Evolutionary conservation across 2,329 filamentous ascomycete genomes (phyloP).

Genomic region (Biscogniauxia sp.): DNA sequence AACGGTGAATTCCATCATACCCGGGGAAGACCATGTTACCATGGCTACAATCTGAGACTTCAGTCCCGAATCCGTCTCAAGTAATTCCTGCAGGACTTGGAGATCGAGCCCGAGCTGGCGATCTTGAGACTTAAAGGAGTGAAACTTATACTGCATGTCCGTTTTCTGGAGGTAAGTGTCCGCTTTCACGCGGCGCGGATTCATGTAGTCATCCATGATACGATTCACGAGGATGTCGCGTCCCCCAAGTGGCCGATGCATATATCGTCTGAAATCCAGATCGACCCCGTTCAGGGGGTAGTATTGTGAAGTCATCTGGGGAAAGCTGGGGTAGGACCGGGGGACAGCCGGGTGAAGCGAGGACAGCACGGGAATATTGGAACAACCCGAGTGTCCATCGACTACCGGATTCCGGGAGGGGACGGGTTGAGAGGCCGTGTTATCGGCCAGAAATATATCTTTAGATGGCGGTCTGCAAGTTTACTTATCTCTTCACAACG

Average conservation of each 20-base stretch:
- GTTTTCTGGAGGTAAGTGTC: constrained; percentile 9
- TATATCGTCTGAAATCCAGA: constrained; percentile 34
- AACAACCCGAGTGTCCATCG: neutral
- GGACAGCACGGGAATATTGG: no score
- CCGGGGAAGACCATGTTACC: no score
- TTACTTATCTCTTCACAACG: neutral
- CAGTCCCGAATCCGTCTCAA: constrained; percentile 19
- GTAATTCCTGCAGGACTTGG: constrained; percentile 25
- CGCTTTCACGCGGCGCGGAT: constrained; percentile 14
- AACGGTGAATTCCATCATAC: no score
- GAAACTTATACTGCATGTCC: constrained; percentile 10
- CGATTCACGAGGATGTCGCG: constrained; percentile 34
- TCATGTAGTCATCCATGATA: constrained; percentile 32
- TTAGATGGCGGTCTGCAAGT: neutral
- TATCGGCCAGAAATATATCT: neutral
- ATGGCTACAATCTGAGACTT: no score
- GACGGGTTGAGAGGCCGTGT: no score
- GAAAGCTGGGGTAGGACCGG: neutral
- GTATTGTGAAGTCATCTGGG: constrained; percentile 29
- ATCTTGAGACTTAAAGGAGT: constrained; percentile 20
- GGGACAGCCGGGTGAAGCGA: neutral
- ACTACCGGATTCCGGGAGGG: no score
- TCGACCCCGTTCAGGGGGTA: constrained; percentile 35
- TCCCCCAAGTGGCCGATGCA: constrained; percentile 30
- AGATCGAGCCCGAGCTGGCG: constrained; percentile 27